phyloP scores from a whole-genome alignment of 352 stramenopile species.

The Globisporangium acanthophoron region DNA sequence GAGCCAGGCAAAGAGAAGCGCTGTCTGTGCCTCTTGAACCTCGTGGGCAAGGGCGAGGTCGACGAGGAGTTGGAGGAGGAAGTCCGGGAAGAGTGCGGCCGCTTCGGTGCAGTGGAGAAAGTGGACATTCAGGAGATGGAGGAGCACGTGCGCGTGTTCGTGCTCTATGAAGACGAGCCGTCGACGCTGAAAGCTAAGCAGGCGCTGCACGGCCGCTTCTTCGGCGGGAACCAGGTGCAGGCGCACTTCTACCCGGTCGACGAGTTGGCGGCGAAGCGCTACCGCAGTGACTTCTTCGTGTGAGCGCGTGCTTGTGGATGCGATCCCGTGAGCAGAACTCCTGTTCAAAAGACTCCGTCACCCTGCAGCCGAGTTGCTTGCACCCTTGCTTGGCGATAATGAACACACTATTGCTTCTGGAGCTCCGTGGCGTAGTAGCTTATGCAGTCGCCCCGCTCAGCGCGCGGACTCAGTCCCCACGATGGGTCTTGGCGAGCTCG shows the following conservation, averaged over 20 bases:
- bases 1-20: constrained; percentile 27
- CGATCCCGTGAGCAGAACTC: not conserved
- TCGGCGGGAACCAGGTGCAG: constrained; percentile 69
- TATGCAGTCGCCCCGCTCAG: too few species aligned
- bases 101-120: constrained; percentile 46
- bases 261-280: constrained; percentile 37
- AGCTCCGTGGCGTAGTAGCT: not conserved
- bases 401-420: too few species aligned
- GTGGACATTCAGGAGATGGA: constrained; percentile 59
- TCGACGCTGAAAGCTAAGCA: constrained; percentile 44
- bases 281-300: constrained; percentile 44
- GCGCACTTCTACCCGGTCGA: constrained; percentile 51
- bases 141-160: constrained; percentile 76
- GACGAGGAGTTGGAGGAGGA: constrained; percentile 66
- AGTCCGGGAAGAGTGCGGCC: constrained; percentile 60
- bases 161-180: constrained; percentile 49
- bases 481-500: constrained; percentile 90
- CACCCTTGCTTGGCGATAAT: not conserved
- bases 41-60: constrained; percentile 64
- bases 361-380: not conserved
- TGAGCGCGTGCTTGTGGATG: constrained; percentile 14
- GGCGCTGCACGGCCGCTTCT: constrained; percentile 68
- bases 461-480: constrained; percentile 15
- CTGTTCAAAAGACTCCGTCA: not conserved
- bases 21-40: constrained; percentile 69